phyloP scores from a whole-genome alignment of 495 filamentous ascomycete genomes.

The Podospora conica region DNA sequence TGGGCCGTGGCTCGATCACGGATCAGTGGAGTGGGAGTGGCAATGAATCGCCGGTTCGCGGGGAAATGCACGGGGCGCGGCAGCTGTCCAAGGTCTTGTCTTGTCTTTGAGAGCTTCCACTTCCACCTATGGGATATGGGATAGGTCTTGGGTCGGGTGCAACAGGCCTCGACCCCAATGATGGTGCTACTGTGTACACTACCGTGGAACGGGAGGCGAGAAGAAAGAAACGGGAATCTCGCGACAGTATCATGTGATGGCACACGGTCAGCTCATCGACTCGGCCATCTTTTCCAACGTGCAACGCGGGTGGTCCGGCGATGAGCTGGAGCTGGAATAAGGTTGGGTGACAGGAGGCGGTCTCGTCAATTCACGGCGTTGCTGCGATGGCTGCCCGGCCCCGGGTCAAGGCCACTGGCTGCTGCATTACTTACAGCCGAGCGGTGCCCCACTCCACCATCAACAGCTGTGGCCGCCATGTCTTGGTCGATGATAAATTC shows the following conservation, averaged over 20 bases:
- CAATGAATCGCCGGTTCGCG: conserved; percentile 11
- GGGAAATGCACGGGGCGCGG: not conserved
- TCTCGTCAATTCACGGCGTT: not conserved
- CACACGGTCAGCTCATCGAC: not conserved
- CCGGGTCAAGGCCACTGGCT: not conserved
- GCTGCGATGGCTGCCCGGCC: too few species aligned
- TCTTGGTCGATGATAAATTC: not conserved
- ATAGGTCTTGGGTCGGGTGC: not conserved
- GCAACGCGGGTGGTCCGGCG: not conserved
- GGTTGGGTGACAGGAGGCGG: not conserved
- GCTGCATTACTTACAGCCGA: not conserved
- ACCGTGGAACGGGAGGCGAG: not conserved
- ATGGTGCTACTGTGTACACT: not conserved
- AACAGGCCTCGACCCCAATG: not conserved
- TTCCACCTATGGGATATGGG: not conserved
- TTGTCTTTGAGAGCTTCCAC: not conserved
- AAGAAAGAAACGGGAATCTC: not conserved
- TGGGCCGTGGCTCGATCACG: conserved; percentile 1
- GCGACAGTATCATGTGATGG: not conserved
- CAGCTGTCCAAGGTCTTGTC: not conserved
- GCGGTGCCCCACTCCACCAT: not conserved
- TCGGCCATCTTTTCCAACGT: not conserved
- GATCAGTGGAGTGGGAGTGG: conserved; percentile 12
- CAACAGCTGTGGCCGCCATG: not conserved
- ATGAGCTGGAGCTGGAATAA: not conserved